Conservation (phyloP, 139 green algal species). For the Axilococcus clingmanii region DNA sequence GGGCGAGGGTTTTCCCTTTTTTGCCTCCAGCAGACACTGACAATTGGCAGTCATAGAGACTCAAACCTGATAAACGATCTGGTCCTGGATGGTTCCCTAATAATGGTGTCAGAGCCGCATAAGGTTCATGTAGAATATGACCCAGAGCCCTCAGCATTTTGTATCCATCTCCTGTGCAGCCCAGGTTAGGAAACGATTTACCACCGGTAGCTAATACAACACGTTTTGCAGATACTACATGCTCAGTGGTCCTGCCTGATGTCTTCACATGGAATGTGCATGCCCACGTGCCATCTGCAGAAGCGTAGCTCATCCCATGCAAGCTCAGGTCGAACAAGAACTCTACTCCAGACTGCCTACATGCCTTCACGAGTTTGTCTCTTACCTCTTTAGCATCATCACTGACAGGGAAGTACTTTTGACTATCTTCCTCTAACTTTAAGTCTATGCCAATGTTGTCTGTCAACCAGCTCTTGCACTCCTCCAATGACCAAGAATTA, state of each 20-base stretch:
- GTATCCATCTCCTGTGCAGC: slow-evolving; percentile 72
- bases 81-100: slow-evolving; percentile 52
- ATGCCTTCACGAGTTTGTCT: slow-evolving; percentile 55
- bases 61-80: slow-evolving; percentile 47
- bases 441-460: slow-evolving; percentile 56
- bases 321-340: not conserved
- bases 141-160: slow-evolving; percentile 40
- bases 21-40: slow-evolving; percentile 35
- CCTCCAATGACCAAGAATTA: slow-evolving; percentile 53
- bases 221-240: not conserved
- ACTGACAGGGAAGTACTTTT: slow-evolving; percentile 72
- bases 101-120: slow-evolving; percentile 81
- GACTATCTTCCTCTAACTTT: slow-evolving; percentile 50
- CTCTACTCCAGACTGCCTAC: slow-evolving; percentile 26
- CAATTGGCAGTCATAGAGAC: not conserved
- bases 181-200: slow-evolving; percentile 69
- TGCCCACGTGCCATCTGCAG: not conserved
- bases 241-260: too few species aligned
- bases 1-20: not conserved
- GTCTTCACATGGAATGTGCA: not conserved
- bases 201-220: slow-evolving; percentile 69
- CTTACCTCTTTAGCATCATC: slow-evolving; percentile 67
- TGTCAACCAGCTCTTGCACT: slow-evolving; percentile 58
- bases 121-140: slow-evolving; percentile 46
- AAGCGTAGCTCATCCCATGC: not conserved